Conservation (phyloP, 2,329 filamentous ascomycete species). For the Aspergillus cejpii region DNA sequence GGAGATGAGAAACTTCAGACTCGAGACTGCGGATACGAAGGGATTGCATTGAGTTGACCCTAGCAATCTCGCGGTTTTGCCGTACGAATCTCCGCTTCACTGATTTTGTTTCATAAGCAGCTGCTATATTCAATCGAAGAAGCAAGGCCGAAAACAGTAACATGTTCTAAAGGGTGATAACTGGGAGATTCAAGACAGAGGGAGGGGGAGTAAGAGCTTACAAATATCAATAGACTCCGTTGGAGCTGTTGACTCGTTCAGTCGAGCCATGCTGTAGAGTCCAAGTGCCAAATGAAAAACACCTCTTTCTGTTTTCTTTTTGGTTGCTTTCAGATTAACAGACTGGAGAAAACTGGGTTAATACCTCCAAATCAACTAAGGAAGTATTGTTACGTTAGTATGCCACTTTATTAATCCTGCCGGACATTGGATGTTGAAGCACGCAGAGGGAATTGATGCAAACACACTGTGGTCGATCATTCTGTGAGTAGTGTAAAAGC, state of each 20-base stretch:
- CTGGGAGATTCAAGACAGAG: neutral
- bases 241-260: conserved; percentile 43
- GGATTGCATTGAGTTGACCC: conserved; percentile 58
- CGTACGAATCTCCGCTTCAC: conserved; percentile 59
- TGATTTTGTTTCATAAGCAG: conserved; percentile 20
- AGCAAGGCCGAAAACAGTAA: neutral
- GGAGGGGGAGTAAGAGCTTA: conserved; percentile 26
- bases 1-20: conserved; percentile 53
- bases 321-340: neutral
- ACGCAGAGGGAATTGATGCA: too few species aligned
- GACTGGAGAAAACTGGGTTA: too few species aligned
- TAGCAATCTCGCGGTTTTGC: conserved; percentile 61
- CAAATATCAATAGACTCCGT: conserved; percentile 44
- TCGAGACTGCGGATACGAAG: conserved; percentile 58
- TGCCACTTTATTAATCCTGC: too few species aligned
- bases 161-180: too few species aligned
- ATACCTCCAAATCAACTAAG: too few species aligned
- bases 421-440: too few species aligned
- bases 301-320: neutral
- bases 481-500: conserved; percentile 10
- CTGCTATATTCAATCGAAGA: neutral
- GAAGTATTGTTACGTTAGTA: too few species aligned
- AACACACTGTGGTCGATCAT: too few species aligned
- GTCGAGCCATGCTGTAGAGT: conserved; percentile 40
- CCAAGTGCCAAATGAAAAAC: conserved; percentile 1